Evolutionary conservation across 2,329 filamentous ascomycete species (phyloP).

Genomic region (Aspergillus nomiae): DNA sequence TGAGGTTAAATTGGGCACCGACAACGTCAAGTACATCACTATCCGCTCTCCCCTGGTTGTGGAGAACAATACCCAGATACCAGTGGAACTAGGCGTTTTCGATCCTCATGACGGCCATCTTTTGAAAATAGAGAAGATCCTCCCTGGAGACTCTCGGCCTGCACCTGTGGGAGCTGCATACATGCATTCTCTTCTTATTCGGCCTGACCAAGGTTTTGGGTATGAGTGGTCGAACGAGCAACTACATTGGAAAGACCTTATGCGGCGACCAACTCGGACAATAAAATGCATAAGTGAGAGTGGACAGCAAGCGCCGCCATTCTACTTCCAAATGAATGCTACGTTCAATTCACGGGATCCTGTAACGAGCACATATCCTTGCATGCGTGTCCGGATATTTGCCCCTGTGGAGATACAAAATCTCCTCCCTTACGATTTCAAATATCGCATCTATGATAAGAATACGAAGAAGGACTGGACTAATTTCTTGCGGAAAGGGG

Average conservation of each 20-base stretch:
- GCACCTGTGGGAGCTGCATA: constrained; percentile 91
- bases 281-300: constrained; percentile 86
- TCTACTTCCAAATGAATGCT: constrained; percentile 95
- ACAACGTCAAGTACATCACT: constrained; percentile 98
- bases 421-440: constrained; percentile 94
- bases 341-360: constrained; percentile 82
- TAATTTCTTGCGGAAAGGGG: constrained; percentile 94
- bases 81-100: constrained; percentile 88
- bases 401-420: constrained; percentile 95
- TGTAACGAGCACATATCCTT: constrained; percentile 81
- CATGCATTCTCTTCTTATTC: constrained; percentile 81
- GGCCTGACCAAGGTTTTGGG: constrained; percentile 93
- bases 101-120: constrained; percentile 84
- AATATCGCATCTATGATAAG: constrained; percentile 98
- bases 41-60: constrained; percentile 87
- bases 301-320: constrained; percentile 74
- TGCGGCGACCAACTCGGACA: constrained; percentile 81
- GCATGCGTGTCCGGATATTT: constrained; percentile 89
- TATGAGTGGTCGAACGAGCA: constrained; percentile 92
- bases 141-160: constrained; percentile 85
- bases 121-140: constrained; percentile 96
- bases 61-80: constrained; percentile 96
- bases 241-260: constrained; percentile 88
- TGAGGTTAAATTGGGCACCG: constrained; percentile 83
- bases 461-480: constrained; percentile 99